Evolutionary conservation across 2,329 filamentous ascomycete species (phyloP).

Genomic region (Trichoderma gracile): DNA sequence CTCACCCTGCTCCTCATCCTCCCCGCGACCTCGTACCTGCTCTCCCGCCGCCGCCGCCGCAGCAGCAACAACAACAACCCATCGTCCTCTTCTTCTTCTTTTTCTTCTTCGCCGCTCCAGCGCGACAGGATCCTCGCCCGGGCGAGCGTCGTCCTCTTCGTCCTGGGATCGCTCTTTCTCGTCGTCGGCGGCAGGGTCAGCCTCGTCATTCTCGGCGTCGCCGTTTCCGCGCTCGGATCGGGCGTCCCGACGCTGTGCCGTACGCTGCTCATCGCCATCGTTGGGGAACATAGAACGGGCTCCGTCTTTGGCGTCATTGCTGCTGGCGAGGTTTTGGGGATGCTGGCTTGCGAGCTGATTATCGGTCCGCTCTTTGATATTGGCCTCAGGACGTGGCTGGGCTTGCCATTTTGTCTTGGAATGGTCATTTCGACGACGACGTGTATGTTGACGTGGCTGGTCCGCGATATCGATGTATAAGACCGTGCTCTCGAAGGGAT

Average conservation of each 20-base stretch:
- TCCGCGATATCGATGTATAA: not conserved
- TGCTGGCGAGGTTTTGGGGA: slow-evolving; percentile 32
- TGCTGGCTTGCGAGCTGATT: slow-evolving; percentile 29
- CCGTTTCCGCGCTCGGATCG: slow-evolving; percentile 32
- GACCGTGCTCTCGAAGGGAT: not conserved
- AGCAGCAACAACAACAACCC: no score
- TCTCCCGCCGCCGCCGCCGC: slow-evolving; percentile 17
- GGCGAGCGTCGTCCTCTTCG: slow-evolving; percentile 30
- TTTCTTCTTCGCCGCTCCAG: not conserved
- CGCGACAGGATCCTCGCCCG: slow-evolving; percentile 30
- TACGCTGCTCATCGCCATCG: slow-evolving; percentile 30
- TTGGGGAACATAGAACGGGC: slow-evolving; percentile 28
- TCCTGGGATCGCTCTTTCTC: slow-evolving; percentile 32
- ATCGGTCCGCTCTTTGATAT: slow-evolving; percentile 33
- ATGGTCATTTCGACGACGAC: slow-evolving; percentile 26
- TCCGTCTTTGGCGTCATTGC: slow-evolving; percentile 33
- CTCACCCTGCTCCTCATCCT: slow-evolving; percentile 32
- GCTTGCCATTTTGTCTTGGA: slow-evolving; percentile 32
- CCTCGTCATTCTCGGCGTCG: slow-evolving; percentile 31
- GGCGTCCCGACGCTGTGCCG: slow-evolving; percentile 34
- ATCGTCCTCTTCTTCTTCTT: no score
- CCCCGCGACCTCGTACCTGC: slow-evolving; percentile 27
- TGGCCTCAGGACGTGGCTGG: slow-evolving; percentile 32
- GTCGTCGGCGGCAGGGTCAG: slow-evolving; percentile 29
- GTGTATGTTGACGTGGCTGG: slow-evolving; percentile 27